phyloP scores from a whole-genome alignment of 208 protist genomes.

The Strigomonas culicis region DNA sequence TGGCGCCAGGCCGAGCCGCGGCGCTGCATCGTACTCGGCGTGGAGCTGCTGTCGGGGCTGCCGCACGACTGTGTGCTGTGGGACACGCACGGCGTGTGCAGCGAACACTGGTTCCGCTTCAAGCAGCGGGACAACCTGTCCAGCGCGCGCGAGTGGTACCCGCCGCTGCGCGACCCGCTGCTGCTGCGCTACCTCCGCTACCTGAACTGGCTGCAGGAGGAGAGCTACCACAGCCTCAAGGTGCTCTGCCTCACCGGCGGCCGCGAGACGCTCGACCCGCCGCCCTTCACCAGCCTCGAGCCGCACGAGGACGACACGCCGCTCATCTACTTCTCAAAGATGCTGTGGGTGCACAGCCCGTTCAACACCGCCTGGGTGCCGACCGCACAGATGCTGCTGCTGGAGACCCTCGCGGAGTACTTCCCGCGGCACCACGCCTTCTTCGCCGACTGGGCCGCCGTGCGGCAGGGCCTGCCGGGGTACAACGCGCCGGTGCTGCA shows the following conservation, averaged over 20 bases:
- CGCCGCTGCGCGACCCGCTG: slow-evolving; percentile 56
- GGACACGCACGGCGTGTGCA: slow-evolving; percentile 63
- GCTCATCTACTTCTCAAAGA: slow-evolving; percentile 55
- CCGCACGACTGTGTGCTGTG: slow-evolving; percentile 85
- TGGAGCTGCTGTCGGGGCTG: slow-evolving; percentile 80
- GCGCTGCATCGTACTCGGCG: slow-evolving; percentile 68
- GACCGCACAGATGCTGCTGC: slow-evolving; percentile 70
- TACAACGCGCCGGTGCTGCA: slow-evolving; percentile 81
- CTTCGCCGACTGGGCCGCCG: slow-evolving; percentile 61
- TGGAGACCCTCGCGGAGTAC: slow-evolving; percentile 66
- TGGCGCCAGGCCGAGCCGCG: slow-evolving; percentile 70
- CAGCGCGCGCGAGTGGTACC: slow-evolving; percentile 68
- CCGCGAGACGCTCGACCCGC: slow-evolving; percentile 67
- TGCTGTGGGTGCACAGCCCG: slow-evolving; percentile 69
- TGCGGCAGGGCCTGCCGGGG: slow-evolving; percentile 58
- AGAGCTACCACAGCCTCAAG: slow-evolving; percentile 79
- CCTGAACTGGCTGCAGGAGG: slow-evolving; percentile 84
- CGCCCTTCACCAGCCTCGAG: slow-evolving; percentile 47
- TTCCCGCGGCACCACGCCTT: slow-evolving; percentile 86
- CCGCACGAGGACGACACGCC: slow-evolving; percentile 48
- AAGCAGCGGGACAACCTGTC: slow-evolving; percentile 75
- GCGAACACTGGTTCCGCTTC: slow-evolving; percentile 83
- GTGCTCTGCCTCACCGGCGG: slow-evolving; percentile 79
- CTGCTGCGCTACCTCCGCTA: slow-evolving; percentile 86
- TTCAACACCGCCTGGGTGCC: slow-evolving; percentile 75